Percentiles rank a stretch among this genome's conserved stretches.
These are phyloP conservation scores for Nematodospora valgi DNA, from an alignment of 805 yeast genomes.

Conservation along the genomic window DNA sequence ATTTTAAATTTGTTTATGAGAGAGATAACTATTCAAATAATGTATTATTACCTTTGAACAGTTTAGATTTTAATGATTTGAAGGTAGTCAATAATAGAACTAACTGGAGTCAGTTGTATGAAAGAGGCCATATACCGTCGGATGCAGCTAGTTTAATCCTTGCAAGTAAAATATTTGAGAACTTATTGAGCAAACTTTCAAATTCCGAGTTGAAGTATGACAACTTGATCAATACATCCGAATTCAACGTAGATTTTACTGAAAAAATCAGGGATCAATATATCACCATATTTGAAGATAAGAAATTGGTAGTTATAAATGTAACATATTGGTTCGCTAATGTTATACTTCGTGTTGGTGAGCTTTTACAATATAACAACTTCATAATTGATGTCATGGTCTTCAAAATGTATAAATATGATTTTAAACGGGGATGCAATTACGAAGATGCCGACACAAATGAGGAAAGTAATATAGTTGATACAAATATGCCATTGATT, in stretches of 20 bases:
- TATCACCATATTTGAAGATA: neutral
- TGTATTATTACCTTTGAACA: conserved; percentile 18
- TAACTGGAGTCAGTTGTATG: conserved; percentile 11
- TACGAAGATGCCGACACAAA: neutral
- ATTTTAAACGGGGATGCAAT: too few relatives aligned
- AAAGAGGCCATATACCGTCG: conserved; percentile 3
- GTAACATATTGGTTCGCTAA: conserved; percentile 7
- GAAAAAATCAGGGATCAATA: conserved; percentile 1
- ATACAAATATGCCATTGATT: conserved; percentile 9
- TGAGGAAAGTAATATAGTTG: neutral
- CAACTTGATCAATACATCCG: neutral
- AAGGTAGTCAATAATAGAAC: conserved; percentile 7
- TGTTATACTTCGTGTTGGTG: conserved; percentile 5
- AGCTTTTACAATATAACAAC: conserved; percentile 12
- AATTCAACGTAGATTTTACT: neutral
- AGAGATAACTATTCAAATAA: conserved; percentile 10
- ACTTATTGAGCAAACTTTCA: conserved; percentile 5
- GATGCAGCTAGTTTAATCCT: conserved; percentile 7
- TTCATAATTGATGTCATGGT: conserved; percentile 29
- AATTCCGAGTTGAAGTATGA: conserved; percentile 3
- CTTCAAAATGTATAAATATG: conserved; percentile 31
- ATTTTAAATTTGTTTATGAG: conserved; percentile 13
- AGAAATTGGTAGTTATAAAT: conserved; percentile 3
- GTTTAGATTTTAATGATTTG: conserved; percentile 8
- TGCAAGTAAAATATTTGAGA: conserved; percentile 6